Percentiles rank a stretch among this genome's conserved stretches.
phyloP scores from a whole-genome alignment of 768 basidiomycete genomes.

The Amanita rimosa region DNA sequence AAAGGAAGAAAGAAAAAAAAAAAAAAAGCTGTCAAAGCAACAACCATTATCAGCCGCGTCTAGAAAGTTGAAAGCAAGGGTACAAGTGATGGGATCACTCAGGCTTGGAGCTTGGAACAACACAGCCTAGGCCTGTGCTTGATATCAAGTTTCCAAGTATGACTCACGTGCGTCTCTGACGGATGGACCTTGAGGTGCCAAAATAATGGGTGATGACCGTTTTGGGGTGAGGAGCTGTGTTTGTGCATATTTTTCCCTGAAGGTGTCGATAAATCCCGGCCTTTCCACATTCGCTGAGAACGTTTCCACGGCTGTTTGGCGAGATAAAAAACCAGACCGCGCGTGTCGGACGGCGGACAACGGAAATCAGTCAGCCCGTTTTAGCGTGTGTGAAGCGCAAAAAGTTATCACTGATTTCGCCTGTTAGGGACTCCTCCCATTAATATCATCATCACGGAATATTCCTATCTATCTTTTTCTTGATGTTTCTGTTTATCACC shows the following conservation, averaged over 20 bases:
- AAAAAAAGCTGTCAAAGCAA: background rate
- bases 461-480: conserved; percentile 1
- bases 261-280: conserved; percentile 2
- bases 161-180: background rate
- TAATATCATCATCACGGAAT: conserved; percentile 2
- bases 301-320: conserved; percentile 3
- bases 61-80: background rate
- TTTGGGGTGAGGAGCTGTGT: too few species aligned
- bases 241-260: background rate
- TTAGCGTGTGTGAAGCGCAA: background rate
- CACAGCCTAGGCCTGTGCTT: background rate
- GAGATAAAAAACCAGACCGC: background rate
- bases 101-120: too few species aligned
- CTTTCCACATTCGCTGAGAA: conserved; percentile 1
- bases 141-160: too few species aligned
- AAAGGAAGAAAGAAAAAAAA: too few species aligned
- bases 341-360: background rate
- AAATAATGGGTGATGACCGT: too few species aligned
- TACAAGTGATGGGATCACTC: background rate
- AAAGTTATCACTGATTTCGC: background rate
- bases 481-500: background rate
- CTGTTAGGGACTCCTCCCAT: background rate
- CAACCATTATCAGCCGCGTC: background rate
- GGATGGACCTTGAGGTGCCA: background rate
- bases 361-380: background rate